A percentile compares a stretch with the other conserved stretches of the same genome.
These are phyloP conservation scores for Curvularia verruculosa DNA, from an alignment of 2,329 filamentous ascomycete species.

Conservation along the genomic window DNA sequence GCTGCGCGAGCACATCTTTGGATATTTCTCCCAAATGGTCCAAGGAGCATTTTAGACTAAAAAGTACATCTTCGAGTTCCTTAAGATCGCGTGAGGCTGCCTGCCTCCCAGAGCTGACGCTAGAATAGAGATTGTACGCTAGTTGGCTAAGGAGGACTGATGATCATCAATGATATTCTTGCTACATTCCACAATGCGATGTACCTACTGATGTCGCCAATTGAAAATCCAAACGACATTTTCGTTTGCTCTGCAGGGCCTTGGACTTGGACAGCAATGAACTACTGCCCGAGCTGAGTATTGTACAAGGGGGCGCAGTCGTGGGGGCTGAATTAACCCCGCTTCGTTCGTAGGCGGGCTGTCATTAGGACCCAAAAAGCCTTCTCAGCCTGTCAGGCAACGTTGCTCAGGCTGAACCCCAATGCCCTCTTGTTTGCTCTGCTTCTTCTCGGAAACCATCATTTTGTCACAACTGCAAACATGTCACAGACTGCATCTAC, in stretches of 20 bases:
- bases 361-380: background rate
- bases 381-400: background rate
- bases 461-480: background rate
- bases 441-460: background rate
- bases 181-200: background rate
- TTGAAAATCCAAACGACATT: slow-evolving; percentile 2
- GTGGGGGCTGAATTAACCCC: background rate
- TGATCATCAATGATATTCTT: background rate
- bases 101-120: background rate
- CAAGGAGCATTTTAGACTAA: background rate
- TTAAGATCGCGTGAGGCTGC: background rate
- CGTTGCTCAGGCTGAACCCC: background rate
- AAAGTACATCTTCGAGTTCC: background rate
- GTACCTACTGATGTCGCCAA: background rate
- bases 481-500: background rate
- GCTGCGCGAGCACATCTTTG: background rate
- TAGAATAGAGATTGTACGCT: slow-evolving; percentile 1
- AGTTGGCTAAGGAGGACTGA: slow-evolving; percentile 2
- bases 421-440: background rate
- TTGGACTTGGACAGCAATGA: background rate
- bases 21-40: background rate
- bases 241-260: background rate
- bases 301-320: background rate
- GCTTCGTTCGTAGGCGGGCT: background rate
- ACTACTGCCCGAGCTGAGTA: background rate